Percentiles rank a stretch among this genome's conserved stretches.
phyloP scores from a whole-genome alignment of 108 stramenopile genomes.

The Asterionellopsis glacialis region DNA sequence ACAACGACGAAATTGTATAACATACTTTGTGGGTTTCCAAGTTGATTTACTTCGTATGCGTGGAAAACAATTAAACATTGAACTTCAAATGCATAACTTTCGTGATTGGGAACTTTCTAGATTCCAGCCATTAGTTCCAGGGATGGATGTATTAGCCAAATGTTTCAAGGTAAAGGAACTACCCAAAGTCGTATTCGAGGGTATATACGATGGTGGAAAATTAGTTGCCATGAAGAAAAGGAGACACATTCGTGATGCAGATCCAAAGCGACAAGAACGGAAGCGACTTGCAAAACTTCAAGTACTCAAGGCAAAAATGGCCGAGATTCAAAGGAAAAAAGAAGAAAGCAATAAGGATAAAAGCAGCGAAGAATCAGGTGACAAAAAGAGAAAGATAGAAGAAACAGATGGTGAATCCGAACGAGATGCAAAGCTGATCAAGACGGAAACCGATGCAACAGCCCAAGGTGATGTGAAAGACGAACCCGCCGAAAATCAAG shows the following conservation, averaged over 20 bases:
- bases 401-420: constrained; percentile 20
- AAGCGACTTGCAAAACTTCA: constrained; percentile 50
- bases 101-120: constrained; percentile 72
- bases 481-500: background rate
- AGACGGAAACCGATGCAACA: constrained; percentile 20
- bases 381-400: constrained; percentile 26
- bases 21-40: constrained; percentile 82
- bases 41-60: constrained; percentile 81
- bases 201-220: constrained; percentile 80
- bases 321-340: constrained; percentile 66
- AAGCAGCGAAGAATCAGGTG: constrained; percentile 14
- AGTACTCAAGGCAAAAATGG: constrained; percentile 76
- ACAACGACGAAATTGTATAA: constrained; percentile 72
- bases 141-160: constrained; percentile 80
- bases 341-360: constrained; percentile 26
- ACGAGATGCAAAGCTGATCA: constrained; percentile 14
- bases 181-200: constrained; percentile 73
- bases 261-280: constrained; percentile 69
- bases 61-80: constrained; percentile 77
- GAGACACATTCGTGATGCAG: constrained; percentile 61
- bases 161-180: constrained; percentile 70
- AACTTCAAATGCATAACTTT: constrained; percentile 79
- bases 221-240: constrained; percentile 79
- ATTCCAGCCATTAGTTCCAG: constrained; percentile 66
- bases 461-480: constrained; percentile 22